Evolutionary conservation across 139 green algal genomes (phyloP).

Genomic region (Nannochloris sp.): DNA sequence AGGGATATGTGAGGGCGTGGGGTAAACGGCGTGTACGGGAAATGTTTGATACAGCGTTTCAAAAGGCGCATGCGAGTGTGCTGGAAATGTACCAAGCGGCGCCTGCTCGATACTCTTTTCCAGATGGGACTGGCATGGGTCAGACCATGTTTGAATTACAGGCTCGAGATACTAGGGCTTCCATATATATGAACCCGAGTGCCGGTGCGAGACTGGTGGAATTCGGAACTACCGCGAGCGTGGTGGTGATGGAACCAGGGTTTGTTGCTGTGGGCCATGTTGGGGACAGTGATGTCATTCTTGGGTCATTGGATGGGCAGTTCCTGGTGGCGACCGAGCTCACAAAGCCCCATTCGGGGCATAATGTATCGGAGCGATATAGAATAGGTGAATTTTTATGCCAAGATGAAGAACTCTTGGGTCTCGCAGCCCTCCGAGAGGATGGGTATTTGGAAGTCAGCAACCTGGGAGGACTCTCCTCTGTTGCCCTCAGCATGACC

Average conservation of each 20-base stretch:
- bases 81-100: not conserved
- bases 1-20: not conserved
- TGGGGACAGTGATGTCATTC: slow-evolving; percentile 48
- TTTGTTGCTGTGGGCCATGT: slow-evolving; percentile 38
- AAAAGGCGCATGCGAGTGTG: not conserved
- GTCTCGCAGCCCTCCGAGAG: not conserved
- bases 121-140: not conserved
- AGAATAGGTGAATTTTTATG: slow-evolving; percentile 10
- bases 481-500: slow-evolving; percentile 58
- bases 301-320: slow-evolving; percentile 28
- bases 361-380: slow-evolving; percentile 3
- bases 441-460: slow-evolving; percentile 49
- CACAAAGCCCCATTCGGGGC: slow-evolving; percentile 10
- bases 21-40: not conserved
- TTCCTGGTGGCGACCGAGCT: slow-evolving; percentile 3
- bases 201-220: slow-evolving; percentile 30
- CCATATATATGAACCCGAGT: slow-evolving; percentile 2
- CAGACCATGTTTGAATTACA: not conserved
- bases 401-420: not conserved
- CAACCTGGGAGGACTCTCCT: slow-evolving; percentile 8
- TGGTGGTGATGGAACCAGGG: slow-evolving; percentile 41
- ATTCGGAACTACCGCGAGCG: slow-evolving; percentile 54
- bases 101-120: not conserved
- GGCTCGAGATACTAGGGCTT: not conserved
- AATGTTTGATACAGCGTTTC: slow-evolving; percentile 1